A percentile compares a stretch with the other conserved stretches of the same genome.
Evolutionary conservation across 2,329 filamentous ascomycete genomes (phyloP).

Genomic region (Cladosporium oxysporum): DNA sequence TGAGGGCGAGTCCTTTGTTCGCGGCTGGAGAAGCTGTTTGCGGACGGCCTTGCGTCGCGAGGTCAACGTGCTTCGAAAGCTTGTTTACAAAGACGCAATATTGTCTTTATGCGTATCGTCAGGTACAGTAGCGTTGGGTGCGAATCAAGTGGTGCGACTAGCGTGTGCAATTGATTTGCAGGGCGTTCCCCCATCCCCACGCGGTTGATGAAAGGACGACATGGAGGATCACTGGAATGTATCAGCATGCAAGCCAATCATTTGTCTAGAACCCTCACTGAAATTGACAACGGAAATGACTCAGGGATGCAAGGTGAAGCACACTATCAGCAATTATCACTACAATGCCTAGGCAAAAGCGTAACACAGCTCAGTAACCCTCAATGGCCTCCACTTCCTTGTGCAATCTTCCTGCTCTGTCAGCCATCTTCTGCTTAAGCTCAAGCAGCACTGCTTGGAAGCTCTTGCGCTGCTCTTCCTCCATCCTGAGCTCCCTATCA

Average conservation of each 20-base stretch:
- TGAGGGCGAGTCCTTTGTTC: constrained; percentile 7
- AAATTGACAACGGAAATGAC: no score
- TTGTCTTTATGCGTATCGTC: not conserved
- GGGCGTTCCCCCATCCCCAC: not conserved
- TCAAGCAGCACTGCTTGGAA: no score
- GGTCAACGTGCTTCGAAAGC: not conserved
- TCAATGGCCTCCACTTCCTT: no score
- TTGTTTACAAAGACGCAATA: not conserved
- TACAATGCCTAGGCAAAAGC: no score
- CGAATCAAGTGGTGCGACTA: not conserved
- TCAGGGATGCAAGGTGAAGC: no score
- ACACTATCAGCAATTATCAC: no score
- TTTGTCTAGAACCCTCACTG: not conserved
- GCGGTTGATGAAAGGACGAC: not conserved
- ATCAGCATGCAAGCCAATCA: not conserved
- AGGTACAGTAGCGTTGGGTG: not conserved
- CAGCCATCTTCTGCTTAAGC: no score
- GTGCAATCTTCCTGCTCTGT: no score
- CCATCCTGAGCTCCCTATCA: no score
- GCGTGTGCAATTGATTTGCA: not conserved
- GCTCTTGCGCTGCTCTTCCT: no score
- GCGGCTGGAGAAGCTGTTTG: not conserved
- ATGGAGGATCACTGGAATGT: constrained; percentile 3
- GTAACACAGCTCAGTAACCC: no score
- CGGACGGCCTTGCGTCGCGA: not conserved